These are phyloP conservation scores for Cystofilobasidium bisporidii DNA, from an alignment of 768 basidiomycete species.

Conservation along the genomic window DNA sequence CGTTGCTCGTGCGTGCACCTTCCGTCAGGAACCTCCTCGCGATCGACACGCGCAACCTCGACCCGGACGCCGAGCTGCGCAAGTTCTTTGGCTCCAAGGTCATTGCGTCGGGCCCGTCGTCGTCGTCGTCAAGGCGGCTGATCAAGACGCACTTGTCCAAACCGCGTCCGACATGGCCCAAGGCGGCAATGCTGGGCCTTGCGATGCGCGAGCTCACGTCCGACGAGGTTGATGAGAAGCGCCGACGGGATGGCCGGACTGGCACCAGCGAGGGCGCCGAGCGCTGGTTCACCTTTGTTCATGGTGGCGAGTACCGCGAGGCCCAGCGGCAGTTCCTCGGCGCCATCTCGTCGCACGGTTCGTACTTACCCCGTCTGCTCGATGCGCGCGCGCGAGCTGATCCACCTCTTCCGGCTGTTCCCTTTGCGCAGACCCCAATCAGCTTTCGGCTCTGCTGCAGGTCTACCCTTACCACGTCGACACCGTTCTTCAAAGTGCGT, in stretches of 20 bases:
- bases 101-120: slow-evolving; percentile 44
- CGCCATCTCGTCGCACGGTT: slow-evolving; percentile 71
- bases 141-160: slow-evolving; percentile 62
- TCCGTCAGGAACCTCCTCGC: slow-evolving; percentile 49
- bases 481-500: slow-evolving; percentile 59
- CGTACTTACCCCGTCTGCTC: slow-evolving; percentile 37
- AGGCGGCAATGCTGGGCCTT: slow-evolving; percentile 51
- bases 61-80: slow-evolving; percentile 80
- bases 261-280: slow-evolving; percentile 47
- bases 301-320: slow-evolving; percentile 71
- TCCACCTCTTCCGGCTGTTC: too few relatives aligned
- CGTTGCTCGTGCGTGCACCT: not conserved
- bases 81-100: slow-evolving; percentile 91
- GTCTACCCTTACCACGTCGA: slow-evolving; percentile 85
- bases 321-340: slow-evolving; percentile 71
- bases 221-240: slow-evolving; percentile 49
- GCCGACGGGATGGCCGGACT: slow-evolving; percentile 16
- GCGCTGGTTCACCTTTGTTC: slow-evolving; percentile 82
- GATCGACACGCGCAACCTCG: slow-evolving; percentile 71
- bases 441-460: slow-evolving; percentile 62
- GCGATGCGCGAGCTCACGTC: slow-evolving; percentile 52
- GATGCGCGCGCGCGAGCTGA: too few relatives aligned
- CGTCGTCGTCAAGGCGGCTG: not conserved
- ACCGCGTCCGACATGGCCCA: slow-evolving; percentile 67
- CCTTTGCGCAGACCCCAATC: slow-evolving; percentile 37